Base-by-base conservation (phyloP, 495 filamentous ascomycete genomes). In the Penicillium fimorum region DNA sequence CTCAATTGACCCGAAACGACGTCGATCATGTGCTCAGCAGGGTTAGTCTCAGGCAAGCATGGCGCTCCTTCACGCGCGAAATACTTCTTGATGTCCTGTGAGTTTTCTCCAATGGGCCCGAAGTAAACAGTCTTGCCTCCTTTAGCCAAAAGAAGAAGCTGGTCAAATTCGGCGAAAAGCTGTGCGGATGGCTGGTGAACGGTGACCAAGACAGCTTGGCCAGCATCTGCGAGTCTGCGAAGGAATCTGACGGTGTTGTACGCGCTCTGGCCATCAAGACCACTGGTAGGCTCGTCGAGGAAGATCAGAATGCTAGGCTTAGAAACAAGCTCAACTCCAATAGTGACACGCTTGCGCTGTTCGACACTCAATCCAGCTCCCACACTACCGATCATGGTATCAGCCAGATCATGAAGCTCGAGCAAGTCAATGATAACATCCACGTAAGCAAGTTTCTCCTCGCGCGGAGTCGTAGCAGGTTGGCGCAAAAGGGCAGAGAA, bases 21-120 rank as follows among this genome's bases (percentile, higher is more conserved):
- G 60, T 95, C 90, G 38, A 96, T 79, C 89, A 96, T 96, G 82
- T 89, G 92, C 66, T 97, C 92, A 9, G 92, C 92, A 18, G 91
- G 91, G 50, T 80, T 97, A 13, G 87, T 85, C 12, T 87, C 82
- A 5, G 75, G 58, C 3, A 88, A 88, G 69, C 91, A 96, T 25
- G 81, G 74, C 3, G 86, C 88, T 25, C 89, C 85, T 63, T 92
- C 84, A 48, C 81, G 79, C 62, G 87, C 83, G 60, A 96, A 96
- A 70, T 95, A 94, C 87, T 68, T 74, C 77, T 61, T 84, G 71
- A 56, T 74, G 57, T 62, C 71, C 10, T 71, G 61, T 18, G 72
- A 78, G 47, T 83, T 79, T 27, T 79, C 70, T 10, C 83, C 83
- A 41, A 85, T 73, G 24, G 81, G 75, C 10, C 89, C 89, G 59